Evolutionary conservation across 495 filamentous ascomycete species (phyloP), one percentile per base, ranked within the genome.

Genomic region (Podospora anserina): DNA sequence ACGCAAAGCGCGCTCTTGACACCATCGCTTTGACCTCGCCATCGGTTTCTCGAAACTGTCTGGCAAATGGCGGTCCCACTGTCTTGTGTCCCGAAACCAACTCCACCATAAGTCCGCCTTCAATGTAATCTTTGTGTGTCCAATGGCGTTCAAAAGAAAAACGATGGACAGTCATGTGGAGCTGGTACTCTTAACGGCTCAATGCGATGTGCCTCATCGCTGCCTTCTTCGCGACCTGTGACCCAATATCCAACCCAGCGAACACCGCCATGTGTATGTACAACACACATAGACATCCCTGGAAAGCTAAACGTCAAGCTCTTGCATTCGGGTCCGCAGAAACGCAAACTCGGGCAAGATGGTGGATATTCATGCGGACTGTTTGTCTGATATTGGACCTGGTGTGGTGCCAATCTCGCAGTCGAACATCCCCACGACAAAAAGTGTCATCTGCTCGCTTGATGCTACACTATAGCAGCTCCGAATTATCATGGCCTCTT

Each of bases 381-480:
- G 32, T 32, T 19, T 20, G 61, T 44, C 16, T 39, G 61, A 58
- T 55, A 69, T 60, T 32, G 60, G 20, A 61, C 55, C 23, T 61
- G 30, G 9, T 39, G 28, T 4, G 11, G 9, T 26, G 13, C 54
- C 61, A 6, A 28, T 34, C 13, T 65, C 61, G 44, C 65, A 55
- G 69, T 67, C 69, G 55, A 28, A n/a, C 20, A 26, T 58, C 65
- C 63, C 64, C 67, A 68, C 65, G 66, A 61, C 59, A 39, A 30
- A 39, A 66, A 27, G 44, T 64, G 64, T 69, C 66, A 68, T 68
- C 70, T 67, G 68, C 65, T 57, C 65, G 54, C 53, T 64, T 23
- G 65, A 66, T 55, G 59, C 65, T 64, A 70, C 70, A 74, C 65
- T 64, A 70, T 71, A 74, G 27, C 60, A 69, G 44, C 28, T 61